Evolutionary conservation across 1,284 basidiomycete genomes (phyloP), one percentile per base, ranked within the genome.

Genomic region (Cutaneotrichosporon cutaneum): DNA sequence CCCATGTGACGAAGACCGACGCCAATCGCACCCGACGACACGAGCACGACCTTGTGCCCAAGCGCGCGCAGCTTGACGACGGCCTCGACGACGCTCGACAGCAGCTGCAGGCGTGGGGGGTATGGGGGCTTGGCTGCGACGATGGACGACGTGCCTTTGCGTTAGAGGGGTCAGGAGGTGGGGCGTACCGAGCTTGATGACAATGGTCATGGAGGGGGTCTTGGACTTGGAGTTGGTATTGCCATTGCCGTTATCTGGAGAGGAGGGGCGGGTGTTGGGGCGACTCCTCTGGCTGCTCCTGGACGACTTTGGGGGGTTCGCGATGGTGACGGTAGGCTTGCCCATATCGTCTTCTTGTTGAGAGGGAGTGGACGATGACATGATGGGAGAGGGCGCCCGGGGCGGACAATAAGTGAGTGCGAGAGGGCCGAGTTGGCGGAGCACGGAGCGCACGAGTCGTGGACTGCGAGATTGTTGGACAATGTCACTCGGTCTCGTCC

Each of bases 1-100:
- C 87, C 84, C 95, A 99, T 99, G 48, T 93, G 85, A 72, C 94
- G 88, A 59, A 97, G 78, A 0, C 95, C 96, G 39, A 98, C 91
- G 1, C 90, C 96, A 61, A 99, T 98, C 16, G 95, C 96, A 0
- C 95, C 95, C 13, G 94, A 96, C 68, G 90, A 94, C 60, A 97
- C 94, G 14, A 99, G 86, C 3, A 98, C 91, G 60, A 99, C 92
- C 68, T 90, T 88, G 81, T 99, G 95, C 0, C 95, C 95, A 45
- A 87, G 82, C 4, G 83, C 81, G 54, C 89, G 87, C 6, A 99
- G 84, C 47, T 85, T 80, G 42, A 92, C 85, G 14, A 94, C 92
- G 0, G 93, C 92, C 79, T 99, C 95, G 51, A 95, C 94, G 56
- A 99, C 84, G 0, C 91, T 88, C 0, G 93, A 94, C 26, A 99